Evolutionary conservation across 768 basidiomycete species (phyloP).

Genomic region (Gloeostereum incarnatum): DNA sequence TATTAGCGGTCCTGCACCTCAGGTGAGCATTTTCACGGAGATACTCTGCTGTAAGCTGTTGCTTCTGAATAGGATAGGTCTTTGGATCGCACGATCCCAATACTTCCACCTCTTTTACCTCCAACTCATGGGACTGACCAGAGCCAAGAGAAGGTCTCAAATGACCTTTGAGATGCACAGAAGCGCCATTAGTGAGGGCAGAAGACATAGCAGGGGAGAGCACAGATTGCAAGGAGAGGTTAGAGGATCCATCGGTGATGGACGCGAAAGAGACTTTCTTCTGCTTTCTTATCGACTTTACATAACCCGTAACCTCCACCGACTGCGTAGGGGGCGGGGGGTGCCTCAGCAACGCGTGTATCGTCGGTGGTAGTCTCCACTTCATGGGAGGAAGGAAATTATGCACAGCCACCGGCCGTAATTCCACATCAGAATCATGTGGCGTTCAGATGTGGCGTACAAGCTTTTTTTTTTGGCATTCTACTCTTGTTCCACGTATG

Average conservation of each 20-base stretch:
- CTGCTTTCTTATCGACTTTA: slow-evolving; percentile 78
- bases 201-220: slow-evolving; percentile 1
- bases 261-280: slow-evolving; percentile 84
- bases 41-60: slow-evolving; percentile 68
- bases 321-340: too few relatives aligned
- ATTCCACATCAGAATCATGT: too few relatives aligned
- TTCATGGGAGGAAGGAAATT: too few relatives aligned
- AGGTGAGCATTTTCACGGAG: slow-evolving; percentile 83
- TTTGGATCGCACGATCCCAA: slow-evolving; percentile 40
- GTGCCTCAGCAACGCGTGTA: too few relatives aligned
- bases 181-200: slow-evolving; percentile 32
- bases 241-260: slow-evolving; percentile 78
- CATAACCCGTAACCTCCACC: slow-evolving; percentile 84
- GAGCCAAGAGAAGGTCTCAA: slow-evolving; percentile 33
- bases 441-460: too few relatives aligned
- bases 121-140: slow-evolving; percentile 39
- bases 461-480: too few relatives aligned
- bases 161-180: slow-evolving; percentile 30
- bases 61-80: slow-evolving; percentile 91
- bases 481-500: too few relatives aligned
- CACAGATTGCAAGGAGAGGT: too few relatives aligned
- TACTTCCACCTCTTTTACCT: slow-evolving; percentile 32
- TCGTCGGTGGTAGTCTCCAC: too few relatives aligned
- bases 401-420: too few relatives aligned
- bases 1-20: slow-evolving; percentile 68